Evolutionary conservation across 177 flowering plant species (phyloP).

Genomic region (Vitis hybrid): DNA sequence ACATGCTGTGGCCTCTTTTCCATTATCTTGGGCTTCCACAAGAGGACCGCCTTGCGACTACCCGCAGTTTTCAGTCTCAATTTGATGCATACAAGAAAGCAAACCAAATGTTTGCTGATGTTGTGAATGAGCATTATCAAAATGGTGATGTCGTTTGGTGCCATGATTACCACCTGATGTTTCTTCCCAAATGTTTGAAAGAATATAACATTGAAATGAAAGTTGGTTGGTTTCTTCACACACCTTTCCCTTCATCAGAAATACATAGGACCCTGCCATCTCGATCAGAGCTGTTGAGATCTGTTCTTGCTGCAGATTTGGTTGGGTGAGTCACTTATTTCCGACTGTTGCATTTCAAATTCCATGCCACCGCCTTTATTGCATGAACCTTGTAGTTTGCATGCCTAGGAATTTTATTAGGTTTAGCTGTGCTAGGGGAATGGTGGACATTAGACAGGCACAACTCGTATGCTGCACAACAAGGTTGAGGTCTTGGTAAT

Average conservation of each 20-base stretch:
- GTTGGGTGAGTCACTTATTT: conserved; percentile 58
- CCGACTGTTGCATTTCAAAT: too few relatives aligned
- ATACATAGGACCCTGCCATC: conserved; percentile 92
- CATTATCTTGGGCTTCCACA: conserved; percentile 98
- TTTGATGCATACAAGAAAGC: conserved; percentile 93
- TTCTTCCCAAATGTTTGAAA: conserved; percentile 82
- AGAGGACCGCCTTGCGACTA: conserved; percentile 95
- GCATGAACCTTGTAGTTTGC: too few relatives aligned
- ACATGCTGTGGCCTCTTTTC: conserved; percentile 95
- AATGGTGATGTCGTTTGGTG: conserved; percentile 97
- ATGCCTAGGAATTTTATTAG: too few relatives aligned
- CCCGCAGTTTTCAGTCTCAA: conserved; percentile 90
- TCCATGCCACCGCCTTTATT: too few relatives aligned
- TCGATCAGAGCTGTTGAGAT: conserved; percentile 76
- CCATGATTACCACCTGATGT: conserved; percentile 98
- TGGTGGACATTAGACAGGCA: too few relatives aligned
- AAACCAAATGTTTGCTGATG: conserved; percentile 95
- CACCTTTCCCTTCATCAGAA: conserved; percentile 97
- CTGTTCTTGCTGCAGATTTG: conserved; percentile 94
- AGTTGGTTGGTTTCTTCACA: conserved; percentile 99
- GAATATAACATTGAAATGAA: conserved; percentile 76
- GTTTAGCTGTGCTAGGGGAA: too few relatives aligned
- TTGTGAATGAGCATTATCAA: conserved; percentile 76
- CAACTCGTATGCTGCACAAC: too few relatives aligned
- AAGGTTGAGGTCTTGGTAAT: too few relatives aligned